Base-by-base conservation (phyloP, 2,329 filamentous ascomycete genomes). In the Raffaelea ambrosiae region DNA sequence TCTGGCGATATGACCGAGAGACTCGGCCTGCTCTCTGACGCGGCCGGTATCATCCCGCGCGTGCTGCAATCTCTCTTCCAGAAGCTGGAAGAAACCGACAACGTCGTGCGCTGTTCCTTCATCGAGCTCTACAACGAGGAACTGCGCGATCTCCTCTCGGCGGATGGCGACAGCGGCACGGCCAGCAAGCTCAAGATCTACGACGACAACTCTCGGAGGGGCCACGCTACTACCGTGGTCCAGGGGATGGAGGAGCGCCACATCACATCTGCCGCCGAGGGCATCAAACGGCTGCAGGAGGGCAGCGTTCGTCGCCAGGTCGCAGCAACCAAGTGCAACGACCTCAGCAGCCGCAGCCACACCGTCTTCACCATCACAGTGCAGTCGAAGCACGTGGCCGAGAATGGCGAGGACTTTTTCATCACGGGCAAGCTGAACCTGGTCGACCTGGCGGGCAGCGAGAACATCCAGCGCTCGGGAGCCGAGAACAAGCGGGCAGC, bases 261-360 rank as follows among this genome's bases (percentile, higher is more conserved):
- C 63, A 95, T 98, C 59, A 86, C 87, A 61, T 86, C 74, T 54
- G 90, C 93, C 0, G 75, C 79, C 13, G 85, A 89, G 44, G 93
- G 93, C 51, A 90, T 98, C 65, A 86, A 87, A 66, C 76, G 96
- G 53, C 77, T 98, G 41, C 88, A 93, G 58, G 77, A 84, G 54
- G 94, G 93, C 53, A 96, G 89, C 64, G 76, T 93, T 67, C 95
- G 90, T 66, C 85, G 93, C 44, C 93, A 98, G 66, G 93, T 98
- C n/a, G 94, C 93, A 5, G 89, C 94, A 4, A 98, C 93, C n/a
- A 97, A 97, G 66, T 98, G 93, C 77, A 98, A 98, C 63, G 93
- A 98, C 59, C 79, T 97, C 48, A 96, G 90, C 66, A 96, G 90
- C 58, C 83, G 93, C 64, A 95, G 90, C 70, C 94, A 98, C 62